Base-by-base conservation (phyloP, 306 rosid genomes). In the Fragaria nilgerrensis region DNA sequence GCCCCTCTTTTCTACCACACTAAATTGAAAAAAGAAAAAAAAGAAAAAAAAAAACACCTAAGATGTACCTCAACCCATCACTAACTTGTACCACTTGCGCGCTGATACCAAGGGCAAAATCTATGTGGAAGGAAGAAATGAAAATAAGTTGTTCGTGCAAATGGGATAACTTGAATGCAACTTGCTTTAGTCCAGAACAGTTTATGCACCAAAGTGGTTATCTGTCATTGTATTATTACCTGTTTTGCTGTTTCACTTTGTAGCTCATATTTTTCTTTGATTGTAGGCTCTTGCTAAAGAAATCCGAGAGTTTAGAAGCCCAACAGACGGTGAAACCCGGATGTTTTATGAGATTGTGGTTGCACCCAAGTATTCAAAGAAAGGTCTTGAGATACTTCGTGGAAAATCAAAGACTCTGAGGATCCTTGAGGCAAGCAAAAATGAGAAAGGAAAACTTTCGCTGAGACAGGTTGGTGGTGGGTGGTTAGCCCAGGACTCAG, bases 321-420 rank as follows among this genome's bases (percentile, higher is more conserved):
- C 98, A 12, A 87, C 88, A 27, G 97, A 92, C 75, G 93, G 96
- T 12, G 96, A 95, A 84, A 92, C 96, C 41, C 86, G 97, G 77
- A 95, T 95, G 98, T 95, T 92, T 81, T 94, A 95, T 74, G 98
- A 95, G 90, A 92, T 95, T 79, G 97, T 95, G 47, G 97, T 95
- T 85, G 98, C 98, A 7, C 98, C 98, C 20, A 80, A 85, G 84
- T 95, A 95, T 70, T 73, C 98, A 49, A 81, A 88, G 83, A 89
- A 88, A 56, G 97, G 98, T 79, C 98, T 95, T 61, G 97, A 90
- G 76, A 84, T 92, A 78, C 96, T 95, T 27, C 75, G 92, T 1
- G 96, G 93, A 81, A 92, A 95, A 83, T 95, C 98, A 0, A 92
- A 90, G 86, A 88, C 87, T 9, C 79, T 95, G 23, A 85, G 98